Evolutionary conservation across 2,329 filamentous ascomycete species (phyloP), one percentile per base, ranked within the genome.

Genomic region (Fusarium udum): DNA sequence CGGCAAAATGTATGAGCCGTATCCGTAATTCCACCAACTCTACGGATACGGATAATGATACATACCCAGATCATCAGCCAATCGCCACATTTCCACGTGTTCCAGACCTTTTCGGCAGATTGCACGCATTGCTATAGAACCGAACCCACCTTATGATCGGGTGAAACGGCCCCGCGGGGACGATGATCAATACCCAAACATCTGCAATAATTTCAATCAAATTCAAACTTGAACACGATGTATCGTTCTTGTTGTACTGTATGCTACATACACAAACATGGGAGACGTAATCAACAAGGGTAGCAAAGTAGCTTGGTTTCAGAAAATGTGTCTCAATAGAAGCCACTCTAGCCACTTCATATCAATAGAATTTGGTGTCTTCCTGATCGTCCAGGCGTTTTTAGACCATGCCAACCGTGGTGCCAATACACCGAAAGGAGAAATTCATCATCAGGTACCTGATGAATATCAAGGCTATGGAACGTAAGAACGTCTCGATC

Each of bases 21-120:
- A 58, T 56, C 53, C 37, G 52, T 49, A 39, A 65, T 53, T 46
- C 58, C 43, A 40, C 67, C 51, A 58, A 26, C 51, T n/a, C n/a
- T 40, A 28, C 26, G 26, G 26, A 28, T 28, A 28, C 26, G 26
- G 26, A 28, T 28, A 48, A 71, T 49, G 60, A 48, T 48, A 31
- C 26, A 37, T 63, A 28, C 57, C 39, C n/a, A 63, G 39, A 37
- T 66, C 55, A 20, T 31, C 64, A 70, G 56, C 72, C 72, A 75
- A 74, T 74, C 43, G 39, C 46, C 32, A 36, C 26, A 48, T 53
- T 42, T 70, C 65, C 58, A 72, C 42, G 32, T 52, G 53, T 57
- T 72, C 71, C 48, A 65, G 48, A 46, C 52, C 64, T 39, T 45
- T 46, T 57, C 59, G 67, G 61, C 52, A 49, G 58, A 71, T 59